Evolutionary conservation across 495 filamentous ascomycete species (phyloP).

Genomic region (Schizothecium vesticola): DNA sequence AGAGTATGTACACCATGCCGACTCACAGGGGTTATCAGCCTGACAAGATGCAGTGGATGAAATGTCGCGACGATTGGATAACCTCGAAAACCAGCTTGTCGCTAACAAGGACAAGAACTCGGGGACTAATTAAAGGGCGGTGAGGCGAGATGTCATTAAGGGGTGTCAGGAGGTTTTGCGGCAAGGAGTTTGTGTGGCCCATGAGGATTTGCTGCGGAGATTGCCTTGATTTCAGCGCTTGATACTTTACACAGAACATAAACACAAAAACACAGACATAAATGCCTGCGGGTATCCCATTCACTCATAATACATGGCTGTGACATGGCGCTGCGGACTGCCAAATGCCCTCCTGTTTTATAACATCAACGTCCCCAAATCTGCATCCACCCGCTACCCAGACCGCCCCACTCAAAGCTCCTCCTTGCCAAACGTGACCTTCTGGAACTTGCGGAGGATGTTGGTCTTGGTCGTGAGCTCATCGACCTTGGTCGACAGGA

Average conservation of each 20-base stretch:
- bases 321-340: neutral
- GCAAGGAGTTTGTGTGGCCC: neutral
- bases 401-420: conserved; percentile 52
- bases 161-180: neutral
- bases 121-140: conserved; percentile 1
- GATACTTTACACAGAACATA: neutral
- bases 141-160: neutral
- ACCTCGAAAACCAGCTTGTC: conserved; percentile 70
- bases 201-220: neutral
- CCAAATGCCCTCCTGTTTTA: neutral
- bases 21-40: neutral
- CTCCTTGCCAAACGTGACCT: conserved; percentile 49
- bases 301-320: neutral
- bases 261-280: neutral
- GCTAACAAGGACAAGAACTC: conserved; percentile 41
- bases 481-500: conserved; percentile 81
- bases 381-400: neutral
- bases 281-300: neutral
- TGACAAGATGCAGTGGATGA: conserved; percentile 70
- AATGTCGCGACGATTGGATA: conserved; percentile 85
- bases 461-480: conserved; percentile 84
- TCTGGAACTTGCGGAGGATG: conserved; percentile 71
- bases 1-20: conserved; percentile 56
- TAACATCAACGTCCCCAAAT: neutral
- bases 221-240: neutral